phyloP scores from a whole-genome alignment of 495 filamentous ascomycete species.

The Neurospora sp. region DNA sequence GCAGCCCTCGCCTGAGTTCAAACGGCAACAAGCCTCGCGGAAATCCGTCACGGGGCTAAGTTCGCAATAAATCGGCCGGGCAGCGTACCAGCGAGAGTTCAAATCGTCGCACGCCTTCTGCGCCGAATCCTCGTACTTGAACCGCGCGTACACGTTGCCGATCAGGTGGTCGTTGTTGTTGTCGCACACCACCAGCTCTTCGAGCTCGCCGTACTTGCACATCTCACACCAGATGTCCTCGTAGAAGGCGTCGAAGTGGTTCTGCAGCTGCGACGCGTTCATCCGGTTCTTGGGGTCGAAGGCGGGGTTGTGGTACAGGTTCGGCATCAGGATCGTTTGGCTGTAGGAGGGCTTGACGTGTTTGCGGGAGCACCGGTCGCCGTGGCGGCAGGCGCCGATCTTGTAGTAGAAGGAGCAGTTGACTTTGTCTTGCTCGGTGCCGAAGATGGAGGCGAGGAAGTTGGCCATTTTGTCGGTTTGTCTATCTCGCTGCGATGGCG shows the following conservation, averaged over 20 bases:
- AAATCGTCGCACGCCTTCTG: slow-evolving; percentile 88
- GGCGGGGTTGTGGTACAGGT: slow-evolving; percentile 97
- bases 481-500: not conserved
- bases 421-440: slow-evolving; percentile 94
- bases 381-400: slow-evolving; percentile 96
- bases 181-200: slow-evolving; percentile 84
- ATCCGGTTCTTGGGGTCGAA: slow-evolving; percentile 96
- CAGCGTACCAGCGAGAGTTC: slow-evolving; percentile 94
- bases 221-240: slow-evolving; percentile 99
- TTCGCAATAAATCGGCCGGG: slow-evolving; percentile 95
- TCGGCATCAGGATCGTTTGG: slow-evolving; percentile 94
- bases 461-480: slow-evolving; percentile 53
- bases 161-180: slow-evolving; percentile 98
- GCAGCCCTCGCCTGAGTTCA: slow-evolving; percentile 92
- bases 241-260: slow-evolving; percentile 99
- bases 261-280: slow-evolving; percentile 88
- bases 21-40: slow-evolving; percentile 89
- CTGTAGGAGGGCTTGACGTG: slow-evolving; percentile 98
- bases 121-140: slow-evolving; percentile 98
- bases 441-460: slow-evolving; percentile 99
- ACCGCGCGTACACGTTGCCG: slow-evolving; percentile 97
- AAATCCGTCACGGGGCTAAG: slow-evolving; percentile 95
- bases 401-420: slow-evolving; percentile 39
- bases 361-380: slow-evolving; percentile 94
- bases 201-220: slow-evolving; percentile 85